Evolutionary conservation across 2,329 filamentous ascomycete species (phyloP), one percentile per base, ranked within the genome.

Genomic region (Ophiocordyceps camponoti-saundersi): DNA sequence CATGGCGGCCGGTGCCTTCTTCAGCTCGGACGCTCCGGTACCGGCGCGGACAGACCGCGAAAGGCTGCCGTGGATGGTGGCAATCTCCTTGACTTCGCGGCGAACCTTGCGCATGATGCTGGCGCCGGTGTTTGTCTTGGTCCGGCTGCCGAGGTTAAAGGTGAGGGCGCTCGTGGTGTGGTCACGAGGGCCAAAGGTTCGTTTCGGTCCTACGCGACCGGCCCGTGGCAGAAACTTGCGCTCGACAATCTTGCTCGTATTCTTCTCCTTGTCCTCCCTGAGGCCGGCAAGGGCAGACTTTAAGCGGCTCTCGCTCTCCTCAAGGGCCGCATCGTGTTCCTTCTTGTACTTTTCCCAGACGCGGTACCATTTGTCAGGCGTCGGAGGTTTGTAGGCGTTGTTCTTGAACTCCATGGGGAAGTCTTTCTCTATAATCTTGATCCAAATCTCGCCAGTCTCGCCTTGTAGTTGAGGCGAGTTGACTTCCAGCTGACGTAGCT

Each of bases 391-490:
- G 53, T 80, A 75, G 23, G 77, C 74, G 57, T 82, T 78, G 43
- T 67, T 65, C 41, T 79, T 69, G 52, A 65, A 64, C 61, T 79
- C 81, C 48, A 76, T 66, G 2, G 79, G 79, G 51, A 95, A 85
- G 56, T 95, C 80, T 44, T 79, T 77, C 46, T 77, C 74, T 61
- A 96, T 92, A 56, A 95, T 75, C 26, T 76, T 73, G 41, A 78
- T 65, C 90, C 90, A 95, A 50, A 90, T 68, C 54, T 88, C 82
- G 20, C 68, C 72, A 39, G 80, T 80, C 48, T 83, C 70, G 36
- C 78, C 77, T 50, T 75, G 70, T 46, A 95, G 72, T 52, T 94
- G 85, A 0, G 87, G 85, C 6, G 81, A 89, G 57, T 80, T 79
- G 45, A 72, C 51, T 64, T 95, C 89, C 49, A 95, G 73, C 48